Evolutionary conservation across 352 stramenopile species (phyloP).

Genomic region (Pythium periplocum): DNA sequence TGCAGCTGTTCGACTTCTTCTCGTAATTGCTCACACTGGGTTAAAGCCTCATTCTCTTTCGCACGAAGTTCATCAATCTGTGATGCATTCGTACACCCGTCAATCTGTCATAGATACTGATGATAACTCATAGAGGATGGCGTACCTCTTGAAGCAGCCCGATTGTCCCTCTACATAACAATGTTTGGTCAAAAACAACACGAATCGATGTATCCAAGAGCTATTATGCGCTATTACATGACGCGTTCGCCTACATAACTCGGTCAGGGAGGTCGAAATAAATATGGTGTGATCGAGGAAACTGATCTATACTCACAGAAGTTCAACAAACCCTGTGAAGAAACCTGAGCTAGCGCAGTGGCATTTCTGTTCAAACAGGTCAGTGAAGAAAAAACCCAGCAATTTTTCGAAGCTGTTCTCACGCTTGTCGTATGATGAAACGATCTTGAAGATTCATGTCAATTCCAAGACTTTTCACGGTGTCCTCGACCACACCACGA

Average conservation of each 20-base stretch:
- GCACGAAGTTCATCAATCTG: slow-evolving; percentile 9
- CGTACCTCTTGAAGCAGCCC: slow-evolving; percentile 15
- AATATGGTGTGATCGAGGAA: neutral
- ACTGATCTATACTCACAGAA: slow-evolving; percentile 19
- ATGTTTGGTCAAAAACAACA: neutral
- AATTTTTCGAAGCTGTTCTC: neutral
- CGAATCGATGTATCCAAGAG: neutral
- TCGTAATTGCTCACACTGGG: slow-evolving; percentile 1
- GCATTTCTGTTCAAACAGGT: slow-evolving; percentile 17
- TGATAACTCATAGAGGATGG: neutral
- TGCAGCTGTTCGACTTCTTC: slow-evolving; percentile 5
- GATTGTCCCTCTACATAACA: slow-evolving; percentile 10
- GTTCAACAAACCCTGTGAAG: slow-evolving; percentile 16
- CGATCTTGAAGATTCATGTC: slow-evolving; percentile 21
- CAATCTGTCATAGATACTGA: neutral
- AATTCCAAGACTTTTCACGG: slow-evolving; percentile 5
- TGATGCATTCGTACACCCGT: neutral
- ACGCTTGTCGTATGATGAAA: slow-evolving; percentile 27
- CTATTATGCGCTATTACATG: slow-evolving; percentile 14
- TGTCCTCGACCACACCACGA: neutral
- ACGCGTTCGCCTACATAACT: slow-evolving; percentile 23
- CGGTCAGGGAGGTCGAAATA: neutral
- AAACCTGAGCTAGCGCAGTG: slow-evolving; percentile 21
- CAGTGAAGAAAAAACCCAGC: neutral
- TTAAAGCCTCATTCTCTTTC: slow-evolving; percentile 3